Conservation (phyloP, 2,329 filamentous ascomycete genomes). For the Fusarium globosum region DNA sequence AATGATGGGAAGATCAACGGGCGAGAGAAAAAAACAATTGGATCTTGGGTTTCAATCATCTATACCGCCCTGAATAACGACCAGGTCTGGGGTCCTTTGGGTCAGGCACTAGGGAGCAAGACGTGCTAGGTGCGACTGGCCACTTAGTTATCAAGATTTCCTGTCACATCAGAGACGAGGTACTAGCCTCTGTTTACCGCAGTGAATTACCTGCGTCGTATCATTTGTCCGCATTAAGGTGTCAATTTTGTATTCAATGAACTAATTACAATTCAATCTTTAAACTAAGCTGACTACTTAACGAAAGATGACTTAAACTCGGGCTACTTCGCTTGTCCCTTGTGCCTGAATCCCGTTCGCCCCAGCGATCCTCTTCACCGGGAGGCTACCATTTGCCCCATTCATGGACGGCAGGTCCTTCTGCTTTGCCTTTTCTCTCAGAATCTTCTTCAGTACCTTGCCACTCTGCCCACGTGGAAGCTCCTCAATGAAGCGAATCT, state of each 20-base stretch:
- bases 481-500: not conserved
- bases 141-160: too few relatives aligned
- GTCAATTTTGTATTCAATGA: accelerated
- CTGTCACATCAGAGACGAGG: too few relatives aligned
- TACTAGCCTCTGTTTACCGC: too few relatives aligned
- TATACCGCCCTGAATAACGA: not conserved
- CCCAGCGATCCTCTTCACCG: not conserved
- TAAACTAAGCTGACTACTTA: accelerated
- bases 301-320: accelerated
- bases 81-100: not conserved
- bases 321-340: not conserved
- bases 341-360: not conserved
- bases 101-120: too few relatives aligned
- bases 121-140: accelerated
- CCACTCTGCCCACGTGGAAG: not conserved
- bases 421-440: not conserved
- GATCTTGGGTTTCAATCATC: not conserved
- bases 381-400: not conserved
- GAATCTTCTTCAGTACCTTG: not conserved
- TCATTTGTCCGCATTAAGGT: not conserved
- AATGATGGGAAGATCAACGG: accelerated
- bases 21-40: not conserved
- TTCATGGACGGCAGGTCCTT: not conserved
- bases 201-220: accelerated
- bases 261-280: not conserved